Evolutionary conservation across 768 basidiomycete species (phyloP).

Genomic region (Trametes maxima): DNA sequence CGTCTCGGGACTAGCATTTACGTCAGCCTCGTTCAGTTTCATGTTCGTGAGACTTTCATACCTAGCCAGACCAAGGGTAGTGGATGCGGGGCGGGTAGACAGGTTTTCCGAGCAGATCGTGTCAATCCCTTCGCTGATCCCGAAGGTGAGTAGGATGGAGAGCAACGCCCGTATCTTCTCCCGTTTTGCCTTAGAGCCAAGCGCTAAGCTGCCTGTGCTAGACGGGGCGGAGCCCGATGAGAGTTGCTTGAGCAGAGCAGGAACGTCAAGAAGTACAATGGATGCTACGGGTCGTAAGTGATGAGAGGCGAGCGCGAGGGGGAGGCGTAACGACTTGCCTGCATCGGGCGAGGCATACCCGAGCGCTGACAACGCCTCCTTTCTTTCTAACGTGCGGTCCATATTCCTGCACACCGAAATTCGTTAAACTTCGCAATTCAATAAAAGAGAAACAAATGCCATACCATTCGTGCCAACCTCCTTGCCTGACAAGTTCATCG

Average conservation of each 20-base stretch:
- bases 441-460: slow-evolving; percentile 16
- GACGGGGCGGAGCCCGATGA: slow-evolving; percentile 7
- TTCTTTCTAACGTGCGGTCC: neutral
- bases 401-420: neutral
- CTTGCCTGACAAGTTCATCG: slow-evolving; percentile 68
- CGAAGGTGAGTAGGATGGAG: slow-evolving; percentile 66
- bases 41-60: neutral
- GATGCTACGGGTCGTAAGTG: slow-evolving; percentile 25
- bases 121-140: slow-evolving; percentile 72
- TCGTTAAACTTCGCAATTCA: too few relatives aligned
- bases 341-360: slow-evolving; percentile 22
- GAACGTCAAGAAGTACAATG: slow-evolving; percentile 35
- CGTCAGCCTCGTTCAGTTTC: neutral
- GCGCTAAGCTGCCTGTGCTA: slow-evolving; percentile 33
- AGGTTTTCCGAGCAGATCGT: slow-evolving; percentile 63
- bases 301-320: neutral
- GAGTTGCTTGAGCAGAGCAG: slow-evolving; percentile 25
- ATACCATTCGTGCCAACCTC: slow-evolving; percentile 77
- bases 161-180: slow-evolving; percentile 61
- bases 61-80: neutral
- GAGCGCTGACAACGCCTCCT: neutral
- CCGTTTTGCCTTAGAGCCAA: slow-evolving; percentile 42
- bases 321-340: slow-evolving; percentile 17
- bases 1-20: slow-evolving; percentile 38
- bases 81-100: slow-evolving; percentile 30